Base-by-base conservation (phyloP, 1,284 basidiomycete species). In the Ganoderma resinaceum region DNA sequence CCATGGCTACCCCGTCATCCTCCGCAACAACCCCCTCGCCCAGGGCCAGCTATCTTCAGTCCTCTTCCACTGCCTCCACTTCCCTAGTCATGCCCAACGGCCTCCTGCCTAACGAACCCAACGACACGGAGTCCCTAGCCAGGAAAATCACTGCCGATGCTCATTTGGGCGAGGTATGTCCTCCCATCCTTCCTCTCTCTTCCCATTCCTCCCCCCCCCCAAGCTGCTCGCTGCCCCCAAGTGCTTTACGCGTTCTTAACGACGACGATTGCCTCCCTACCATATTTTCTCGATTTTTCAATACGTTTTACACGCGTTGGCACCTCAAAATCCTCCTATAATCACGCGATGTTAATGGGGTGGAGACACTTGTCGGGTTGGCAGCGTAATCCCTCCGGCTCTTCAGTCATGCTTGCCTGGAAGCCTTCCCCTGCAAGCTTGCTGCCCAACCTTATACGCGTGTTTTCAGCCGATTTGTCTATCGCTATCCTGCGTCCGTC, bases 1-100 rank as follows among this genome's bases (percentile, higher is more conserved):
- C 66, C 74, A 93, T 93, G 91, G 88, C 91, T 75, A 90, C 91
- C 43, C 90, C 91, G 61, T 87, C 91, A 67, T 93, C 91, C 71
- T 91, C 91, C 69, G 85, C 89, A 75, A 93, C 91, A 76, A 92
- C 92, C 67, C 88, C 89, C 75, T 93, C 91, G 63, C 91, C 92
- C 31, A 88, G 89, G 70, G 83, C 88, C 78, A 79, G 85, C 75
- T 90, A 86, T 82, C 81, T 88, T 69, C 86, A 85, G 72, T 82
- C 78, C 65, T 81, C 78, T 76, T 83, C 80, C 76, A 82, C 78
- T 70, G 82, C 77, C 66, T 78, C 71, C 61, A 77, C 70, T 53
- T 66, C 79, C 65, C 63, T 77, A 20, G 73, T 74, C 67, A 65
- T 74, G 57, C 60, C 81, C 72, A 76, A 79, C 61, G 81, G 83